Evolutionary conservation across 805 yeast species (phyloP), one percentile per base, ranked within the genome.

Genomic region (Myxozyma nipponensis): DNA sequence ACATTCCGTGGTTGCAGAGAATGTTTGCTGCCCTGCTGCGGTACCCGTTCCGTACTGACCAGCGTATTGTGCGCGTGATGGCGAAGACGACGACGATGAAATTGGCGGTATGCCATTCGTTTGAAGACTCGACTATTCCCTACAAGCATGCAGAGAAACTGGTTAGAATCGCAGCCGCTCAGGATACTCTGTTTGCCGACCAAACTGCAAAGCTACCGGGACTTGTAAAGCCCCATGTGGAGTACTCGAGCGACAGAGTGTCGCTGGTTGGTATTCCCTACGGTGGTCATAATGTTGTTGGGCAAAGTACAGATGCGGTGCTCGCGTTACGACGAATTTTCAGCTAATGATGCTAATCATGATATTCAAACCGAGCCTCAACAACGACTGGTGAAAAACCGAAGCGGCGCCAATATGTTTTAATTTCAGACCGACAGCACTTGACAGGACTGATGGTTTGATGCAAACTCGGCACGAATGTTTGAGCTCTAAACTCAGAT

Each of bases 211-310:
- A 22, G 35, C 40, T 45, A 7, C 44, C 30, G 17, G n/a, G 25
- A 15, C 7, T 13, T 1, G 25, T 25, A 2, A 46, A 36, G 9
- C 37, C 37, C 43, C 25, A 41, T 46, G 13, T 21, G 54, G 25
- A 15, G 52, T n/a, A 49, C 49, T 28, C 28, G 39, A 21, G 41
- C 13, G 32, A 28, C 32, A 7, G 32, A 28, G 32, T 28, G 13
- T 28, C 32, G 32, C 13, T 47, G 46, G 35, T 52, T 32, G 57
- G 50, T 2, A 21, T 49, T 18, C 36, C 22, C 18, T 52, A 52
- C 50, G 57, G 57, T 15, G 57, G 57, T 2, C 54, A 52, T 41
- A 49, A 49, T 22, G 28, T 36, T 10, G 45, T 52, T 15, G 45
- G 50, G 3, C 45, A 49, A 24, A 44, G 54, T 5, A 42, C 52